Conservation (phyloP, 306 rosid species). For the Calophaca sinica region DNA sequence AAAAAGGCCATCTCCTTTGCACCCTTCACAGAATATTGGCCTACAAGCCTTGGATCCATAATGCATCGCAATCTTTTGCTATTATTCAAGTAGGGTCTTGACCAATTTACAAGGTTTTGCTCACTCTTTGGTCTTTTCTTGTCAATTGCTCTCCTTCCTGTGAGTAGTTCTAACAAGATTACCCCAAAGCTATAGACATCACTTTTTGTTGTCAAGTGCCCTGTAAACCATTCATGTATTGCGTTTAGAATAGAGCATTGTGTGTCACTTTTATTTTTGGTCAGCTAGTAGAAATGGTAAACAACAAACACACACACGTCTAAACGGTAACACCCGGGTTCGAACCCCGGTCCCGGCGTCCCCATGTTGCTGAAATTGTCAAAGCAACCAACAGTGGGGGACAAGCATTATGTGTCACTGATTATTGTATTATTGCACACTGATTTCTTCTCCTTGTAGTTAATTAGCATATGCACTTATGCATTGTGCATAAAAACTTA, state of each 20-base stretch:
- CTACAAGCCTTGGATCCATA: slow-evolving; percentile 78
- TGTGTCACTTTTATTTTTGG: not conserved
- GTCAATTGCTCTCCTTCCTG: slow-evolving; percentile 84
- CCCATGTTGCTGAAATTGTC: no score
- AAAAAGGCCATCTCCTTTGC: slow-evolving; percentile 73
- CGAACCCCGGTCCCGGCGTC: no score
- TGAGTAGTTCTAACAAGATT: slow-evolving; percentile 75
- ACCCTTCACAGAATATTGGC: slow-evolving; percentile 89
- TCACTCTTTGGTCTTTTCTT: slow-evolving; percentile 71
- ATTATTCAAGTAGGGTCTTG: slow-evolving; percentile 71
- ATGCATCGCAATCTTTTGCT: slow-evolving; percentile 63
- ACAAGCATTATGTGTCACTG: not conserved
- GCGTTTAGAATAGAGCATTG: not conserved
- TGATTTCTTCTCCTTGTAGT: not conserved
- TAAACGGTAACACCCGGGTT: no score
- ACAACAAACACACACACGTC: no score
- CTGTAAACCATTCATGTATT: slow-evolving; percentile 46
- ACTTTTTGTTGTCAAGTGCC: slow-evolving; percentile 86
- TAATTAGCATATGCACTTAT: not conserved
- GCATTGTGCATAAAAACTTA: not conserved
- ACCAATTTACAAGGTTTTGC: slow-evolving; percentile 87
- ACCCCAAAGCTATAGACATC: slow-evolving; percentile 93
- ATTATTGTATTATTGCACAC: no score
- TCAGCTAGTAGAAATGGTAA: no score
- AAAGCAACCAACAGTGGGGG: no score